These are phyloP conservation scores for Mitragyna speciosa DNA, from an alignment of 257 asterid species.

Conservation along the genomic window DNA sequence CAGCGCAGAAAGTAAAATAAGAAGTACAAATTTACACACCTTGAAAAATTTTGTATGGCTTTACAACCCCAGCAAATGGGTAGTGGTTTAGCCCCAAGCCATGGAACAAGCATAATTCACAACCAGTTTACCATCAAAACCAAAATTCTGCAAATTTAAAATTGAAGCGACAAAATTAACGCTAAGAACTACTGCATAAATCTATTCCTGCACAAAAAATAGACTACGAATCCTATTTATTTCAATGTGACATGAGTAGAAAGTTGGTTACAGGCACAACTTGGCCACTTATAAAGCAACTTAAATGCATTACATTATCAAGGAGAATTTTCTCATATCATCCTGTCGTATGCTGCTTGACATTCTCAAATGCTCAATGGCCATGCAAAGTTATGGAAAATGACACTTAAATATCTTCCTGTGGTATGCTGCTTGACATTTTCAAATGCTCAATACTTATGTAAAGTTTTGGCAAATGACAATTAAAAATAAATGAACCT, in stretches of 20 bases:
- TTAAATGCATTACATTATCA: too few species aligned
- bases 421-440: neutral
- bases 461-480: neutral
- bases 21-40: neutral
- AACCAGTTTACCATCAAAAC: constrained; percentile 87
- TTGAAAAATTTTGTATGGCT: neutral
- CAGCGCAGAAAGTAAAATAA: neutral
- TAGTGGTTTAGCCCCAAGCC: constrained; percentile 86
- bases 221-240: neutral
- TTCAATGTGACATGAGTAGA: neutral
- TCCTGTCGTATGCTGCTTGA: neutral
- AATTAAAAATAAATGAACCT: neutral
- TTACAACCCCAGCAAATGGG: constrained; percentile 5
- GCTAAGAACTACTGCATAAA: neutral
- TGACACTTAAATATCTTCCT: neutral
- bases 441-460: neutral
- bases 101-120: constrained; percentile 93
- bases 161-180: constrained; percentile 5
- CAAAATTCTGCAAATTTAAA: constrained; percentile 69
- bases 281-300: neutral
- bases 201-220: neutral
- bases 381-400: too few species aligned
- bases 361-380: neutral
- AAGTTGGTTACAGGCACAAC: neutral
- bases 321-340: neutral